Base-by-base conservation (phyloP, 2,329 filamentous ascomycete species). In the Pyrenochaeta sp. region DNA sequence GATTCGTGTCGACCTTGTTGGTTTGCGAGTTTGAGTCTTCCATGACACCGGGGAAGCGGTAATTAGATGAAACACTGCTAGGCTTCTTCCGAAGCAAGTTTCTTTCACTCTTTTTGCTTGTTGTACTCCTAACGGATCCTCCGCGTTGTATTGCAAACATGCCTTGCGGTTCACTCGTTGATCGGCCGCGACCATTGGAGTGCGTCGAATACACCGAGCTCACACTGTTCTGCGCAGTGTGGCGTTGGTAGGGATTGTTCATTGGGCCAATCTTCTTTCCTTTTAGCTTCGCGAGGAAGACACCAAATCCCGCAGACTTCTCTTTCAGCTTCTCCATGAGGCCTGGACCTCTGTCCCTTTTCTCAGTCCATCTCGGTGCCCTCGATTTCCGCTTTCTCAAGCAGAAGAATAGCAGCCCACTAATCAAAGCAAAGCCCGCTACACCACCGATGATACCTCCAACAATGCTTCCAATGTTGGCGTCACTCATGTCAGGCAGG, bases 381-480 rank as follows among this genome's bases (percentile, higher is more conserved):
- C 62, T 63, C 7, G 70, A 54, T 54, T 67, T 72, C 45, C 71
- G 67, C 47, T 66, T 68, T 43, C 70, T 65, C 32, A 76, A 41
- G 49, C 66, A 74, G 33, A 74, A 60, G 52, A 75, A 74, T 11
- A 76, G 50, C 15, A 76, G 43, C 5, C 50, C 63, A 46, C 66
- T 63, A 39, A 76, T 64, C 10, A 75, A 29, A 11, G 67, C 69
- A 17, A 76, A 60, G 6, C 54, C 69, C n/a, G 67, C 60, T 14
- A 76, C 61, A 3, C 72, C 72, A 23, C 72, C 73, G 17, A 74
- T 53, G n/a, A 72, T 67, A 3, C 71, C 73, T 39, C 73, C 73
- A 20, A 69, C 65, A 30, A 76, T 69, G n/a, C 63, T 60, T 27
- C 65, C 69, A 18, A 74, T 62, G 33, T 73, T 69, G 3, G 60